phyloP scores from a whole-genome alignment of 2,329 filamentous ascomycete species.

The Lecanicillium sp. region DNA sequence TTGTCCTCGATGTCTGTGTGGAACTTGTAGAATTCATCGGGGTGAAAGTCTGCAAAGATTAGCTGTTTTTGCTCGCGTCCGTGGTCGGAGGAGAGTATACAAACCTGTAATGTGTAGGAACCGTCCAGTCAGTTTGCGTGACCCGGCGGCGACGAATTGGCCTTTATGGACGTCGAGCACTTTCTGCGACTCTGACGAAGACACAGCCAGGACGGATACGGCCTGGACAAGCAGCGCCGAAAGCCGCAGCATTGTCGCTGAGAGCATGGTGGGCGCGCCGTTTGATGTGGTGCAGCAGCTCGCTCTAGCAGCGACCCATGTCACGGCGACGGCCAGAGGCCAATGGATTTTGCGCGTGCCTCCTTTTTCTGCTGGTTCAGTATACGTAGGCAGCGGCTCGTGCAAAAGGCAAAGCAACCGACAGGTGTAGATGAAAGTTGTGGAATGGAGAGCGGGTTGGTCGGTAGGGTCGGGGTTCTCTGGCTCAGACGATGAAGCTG shows the following conservation, averaged over 20 bases:
- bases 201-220: background rate
- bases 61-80: background rate
- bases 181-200: background rate
- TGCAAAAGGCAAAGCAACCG: no score
- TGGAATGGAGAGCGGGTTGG: no score
- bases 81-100: conserved; percentile 20
- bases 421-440: no score
- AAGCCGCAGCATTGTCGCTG: conserved; percentile 2
- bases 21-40: conserved; percentile 78
- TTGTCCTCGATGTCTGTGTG: conserved; percentile 64
- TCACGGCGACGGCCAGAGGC: no score
- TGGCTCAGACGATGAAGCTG: no score
- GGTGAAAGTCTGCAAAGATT: conserved; percentile 68
- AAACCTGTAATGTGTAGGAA: conserved; percentile 87
- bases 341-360: no score
- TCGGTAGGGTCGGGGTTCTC: no score
- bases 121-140: conserved; percentile 55
- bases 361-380: no score
- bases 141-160: background rate
- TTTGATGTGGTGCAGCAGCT: background rate
- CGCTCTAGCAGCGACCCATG: conserved; percentile 8
- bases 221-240: conserved; percentile 7
- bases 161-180: background rate
- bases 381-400: no score
- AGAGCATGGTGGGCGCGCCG: conserved; percentile 3